phyloP scores from a whole-genome alignment of 331 rosid genomes.

The Prunus yedoensis region DNA sequence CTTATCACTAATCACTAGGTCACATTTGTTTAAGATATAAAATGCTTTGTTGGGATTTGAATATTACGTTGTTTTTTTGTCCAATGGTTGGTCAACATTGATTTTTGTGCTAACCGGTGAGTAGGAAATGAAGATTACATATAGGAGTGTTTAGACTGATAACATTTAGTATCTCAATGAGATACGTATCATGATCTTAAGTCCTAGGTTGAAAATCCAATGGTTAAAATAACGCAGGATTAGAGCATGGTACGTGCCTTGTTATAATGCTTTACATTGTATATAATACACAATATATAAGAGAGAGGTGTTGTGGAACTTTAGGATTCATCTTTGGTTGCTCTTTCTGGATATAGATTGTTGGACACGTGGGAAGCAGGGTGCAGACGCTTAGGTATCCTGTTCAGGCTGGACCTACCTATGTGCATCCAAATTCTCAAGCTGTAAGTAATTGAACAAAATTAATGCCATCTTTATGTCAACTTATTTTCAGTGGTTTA shows the following conservation, averaged over 20 bases:
- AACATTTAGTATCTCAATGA: not conserved
- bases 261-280: not conserved
- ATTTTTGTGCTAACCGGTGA: not conserved
- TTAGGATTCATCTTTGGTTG: slow-evolving; percentile 17
- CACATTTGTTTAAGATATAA: not conserved
- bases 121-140: not conserved
- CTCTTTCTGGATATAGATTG: slow-evolving; percentile 47
- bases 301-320: not conserved
- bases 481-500: slow-evolving; percentile 18
- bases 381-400: slow-evolving; percentile 66
- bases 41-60: not conserved
- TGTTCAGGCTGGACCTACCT: slow-evolving; percentile 64
- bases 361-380: slow-evolving; percentile 72
- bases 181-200: too few species aligned
- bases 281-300: not conserved
- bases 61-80: not conserved
- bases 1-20: not conserved
- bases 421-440: slow-evolving; percentile 62
- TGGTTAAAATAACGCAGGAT: not conserved
- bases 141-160: not conserved
- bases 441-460: slow-evolving; percentile 57
- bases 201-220: not conserved
- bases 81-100: not conserved
- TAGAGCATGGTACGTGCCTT: not conserved
- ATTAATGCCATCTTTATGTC: slow-evolving; percentile 4